Evolutionary conservation across 2,329 filamentous ascomycete genomes (phyloP).

Genomic region (Drechslera avenae): DNA sequence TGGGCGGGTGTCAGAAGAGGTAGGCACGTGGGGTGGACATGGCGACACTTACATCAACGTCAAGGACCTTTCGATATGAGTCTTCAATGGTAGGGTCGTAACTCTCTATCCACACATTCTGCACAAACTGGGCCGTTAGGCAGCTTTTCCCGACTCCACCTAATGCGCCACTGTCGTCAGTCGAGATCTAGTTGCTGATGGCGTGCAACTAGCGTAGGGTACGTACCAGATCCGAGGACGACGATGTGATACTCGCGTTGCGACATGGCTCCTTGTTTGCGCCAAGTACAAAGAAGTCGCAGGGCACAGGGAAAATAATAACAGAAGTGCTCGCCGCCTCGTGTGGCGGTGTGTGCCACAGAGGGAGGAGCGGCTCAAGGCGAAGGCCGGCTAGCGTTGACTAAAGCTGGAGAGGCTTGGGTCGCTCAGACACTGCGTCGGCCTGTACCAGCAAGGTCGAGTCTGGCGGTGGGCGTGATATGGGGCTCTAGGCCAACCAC

Average conservation of each 20-base stretch:
- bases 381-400: conserved; percentile 30
- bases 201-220: conserved; percentile 22
- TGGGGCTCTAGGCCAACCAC: conserved; percentile 35
- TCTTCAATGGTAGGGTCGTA: conserved; percentile 69
- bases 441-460: conserved; percentile 25
- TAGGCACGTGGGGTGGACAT: background rate
- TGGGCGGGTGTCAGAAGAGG: conserved; percentile 47
- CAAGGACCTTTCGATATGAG: conserved; percentile 64
- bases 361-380: conserved; percentile 39
- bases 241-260: conserved; percentile 53
- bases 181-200: conserved; percentile 20
- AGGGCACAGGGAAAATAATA: conserved; percentile 12
- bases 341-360: conserved; percentile 38
- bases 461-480: conserved; percentile 29
- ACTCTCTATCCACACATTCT: conserved; percentile 89
- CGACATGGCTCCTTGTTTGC: conserved; percentile 39
- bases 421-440: conserved; percentile 27
- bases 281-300: conserved; percentile 15
- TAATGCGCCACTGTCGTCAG: conserved; percentile 50
- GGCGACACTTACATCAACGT: conserved; percentile 75
- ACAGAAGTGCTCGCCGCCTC: conserved; percentile 25
- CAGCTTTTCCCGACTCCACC: conserved; percentile 93
- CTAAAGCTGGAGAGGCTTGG: conserved; percentile 26
- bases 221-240: conserved; percentile 48
- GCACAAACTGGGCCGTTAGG: conserved; percentile 90